Conservation (phyloP, 306 rosid species). For the Cucurbita maxima region DNA sequence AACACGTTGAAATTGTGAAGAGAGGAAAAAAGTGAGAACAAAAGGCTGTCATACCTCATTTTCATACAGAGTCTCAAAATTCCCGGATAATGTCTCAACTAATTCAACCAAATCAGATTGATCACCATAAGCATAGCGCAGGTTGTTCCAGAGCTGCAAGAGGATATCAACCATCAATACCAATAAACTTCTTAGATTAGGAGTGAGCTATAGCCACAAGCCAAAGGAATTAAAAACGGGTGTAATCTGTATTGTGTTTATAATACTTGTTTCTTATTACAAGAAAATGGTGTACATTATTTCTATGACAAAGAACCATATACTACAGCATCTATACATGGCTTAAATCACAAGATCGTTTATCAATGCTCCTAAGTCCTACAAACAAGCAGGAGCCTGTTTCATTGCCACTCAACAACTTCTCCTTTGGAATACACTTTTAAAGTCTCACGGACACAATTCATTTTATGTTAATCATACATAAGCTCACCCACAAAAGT, state of each 20-base stretch:
- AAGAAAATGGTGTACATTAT: background rate
- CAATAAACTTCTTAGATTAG: background rate
- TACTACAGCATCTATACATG: background rate
- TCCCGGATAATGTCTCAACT: conserved; percentile 63
- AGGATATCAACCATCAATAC: conserved; percentile 9
- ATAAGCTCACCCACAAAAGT: no score
- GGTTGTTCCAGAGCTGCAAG: conserved; percentile 83
- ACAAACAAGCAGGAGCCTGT: background rate
- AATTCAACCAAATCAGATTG: conserved; percentile 78
- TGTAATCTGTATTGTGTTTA: background rate
- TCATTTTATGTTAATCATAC: background rate
- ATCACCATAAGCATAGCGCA: conserved; percentile 73
- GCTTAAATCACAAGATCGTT: background rate
- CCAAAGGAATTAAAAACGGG: background rate
- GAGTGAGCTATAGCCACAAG: background rate
- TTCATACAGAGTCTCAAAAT: conserved; percentile 55
- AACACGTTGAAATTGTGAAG: background rate
- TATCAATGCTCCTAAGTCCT: background rate
- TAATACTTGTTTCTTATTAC: background rate
- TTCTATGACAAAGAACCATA: background rate
- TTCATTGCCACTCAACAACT: background rate
- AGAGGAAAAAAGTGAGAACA: background rate
- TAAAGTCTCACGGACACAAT: background rate
- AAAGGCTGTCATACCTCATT: conserved; percentile 45
- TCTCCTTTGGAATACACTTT: background rate